These are phyloP conservation scores for Talaromyces verruculosus DNA, from an alignment of 2,329 filamentous ascomycete species.

Conservation along the genomic window DNA sequence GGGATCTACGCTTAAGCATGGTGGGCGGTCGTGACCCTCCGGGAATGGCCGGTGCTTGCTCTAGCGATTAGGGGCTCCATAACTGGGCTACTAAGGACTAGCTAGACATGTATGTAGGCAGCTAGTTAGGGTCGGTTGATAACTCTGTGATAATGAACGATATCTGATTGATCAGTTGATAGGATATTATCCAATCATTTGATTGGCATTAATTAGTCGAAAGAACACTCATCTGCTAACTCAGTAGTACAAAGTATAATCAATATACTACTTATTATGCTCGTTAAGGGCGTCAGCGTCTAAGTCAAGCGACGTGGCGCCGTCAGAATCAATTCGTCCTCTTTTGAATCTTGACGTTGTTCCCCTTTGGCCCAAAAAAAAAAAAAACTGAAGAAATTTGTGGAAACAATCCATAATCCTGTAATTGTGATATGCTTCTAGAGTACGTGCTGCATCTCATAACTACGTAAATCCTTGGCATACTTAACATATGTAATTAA, in stretches of 20 bases:
- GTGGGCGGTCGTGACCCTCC: not conserved
- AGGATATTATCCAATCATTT: not conserved
- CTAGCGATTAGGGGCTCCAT: not conserved
- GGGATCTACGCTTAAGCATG: conserved; percentile 15
- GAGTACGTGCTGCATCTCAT: not conserved
- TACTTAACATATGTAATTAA: not conserved
- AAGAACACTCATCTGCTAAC: not conserved
- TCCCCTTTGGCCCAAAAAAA: not conserved
- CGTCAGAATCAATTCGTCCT: not conserved
- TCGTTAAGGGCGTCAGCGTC: conserved; percentile 7
- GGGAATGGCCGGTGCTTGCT: conserved; percentile 1
- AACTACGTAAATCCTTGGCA: not conserved
- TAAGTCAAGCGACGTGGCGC: conserved; percentile 19
- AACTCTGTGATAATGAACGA: conserved; percentile 7
- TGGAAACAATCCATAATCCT: not conserved
- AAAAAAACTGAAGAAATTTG: not conserved
- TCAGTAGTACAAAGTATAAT: not conserved
- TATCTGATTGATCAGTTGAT: conserved; percentile 2
- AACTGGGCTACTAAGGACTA: not conserved
- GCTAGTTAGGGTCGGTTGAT: not conserved
- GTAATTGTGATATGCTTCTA: not conserved
- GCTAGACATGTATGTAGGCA: not conserved
- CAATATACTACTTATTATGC: not conserved
- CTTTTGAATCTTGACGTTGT: not conserved
- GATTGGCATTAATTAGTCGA: not conserved